Base-by-base conservation (phyloP, 192 early-diverging fungal genomes). In the Cetraspora pellucida region DNA sequence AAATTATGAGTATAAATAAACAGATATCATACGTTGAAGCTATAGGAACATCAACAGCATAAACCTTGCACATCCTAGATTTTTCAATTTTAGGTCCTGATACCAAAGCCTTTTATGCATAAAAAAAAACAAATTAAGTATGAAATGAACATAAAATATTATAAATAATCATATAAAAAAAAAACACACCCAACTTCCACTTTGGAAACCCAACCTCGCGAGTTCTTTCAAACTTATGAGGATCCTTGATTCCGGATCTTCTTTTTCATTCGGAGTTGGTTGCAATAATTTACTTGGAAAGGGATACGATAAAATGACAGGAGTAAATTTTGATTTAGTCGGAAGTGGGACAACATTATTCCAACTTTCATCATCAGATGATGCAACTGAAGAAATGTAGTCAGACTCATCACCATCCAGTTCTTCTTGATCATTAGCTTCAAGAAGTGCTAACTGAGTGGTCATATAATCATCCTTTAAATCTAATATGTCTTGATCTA, bases 171-270 rank as follows among this genome's bases (percentile, higher is more conserved):
- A 25, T 2, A 19, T 27, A 30, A 49, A 50, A 9, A 16, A 10
- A 27, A 57, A 1, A 17, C 83, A 75, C 77, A 84, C 87, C 89
- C 89, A 90, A 71, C 90, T 87, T 5, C 89, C 89, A 74, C 89
- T 90, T 43, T 88, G 87, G 10, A 85, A 83, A 25, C 84, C 79
- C n/a, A 86, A 81, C 19, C 74, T 83, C 2, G 85, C 84, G 28
- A 90, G 61, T 54, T 81, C 79, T 46, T 81, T 63, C 2, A 90
- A 78, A 71, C 85, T 80, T 13, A 90, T 83, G 80, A 85, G 86
- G 21, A 90, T 79, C 10, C 85, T 72, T 52, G 78, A 80, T 59
- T 86, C 85, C 16, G 82, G 78, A 79, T 90, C 89, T 21, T 90
- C 83, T 37, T 64, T 66, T 16, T 37, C 52, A 6, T 82, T 78